Conservation (phyloP, 1,284 basidiomycete species). For the Microbotryum violaceum region DNA sequence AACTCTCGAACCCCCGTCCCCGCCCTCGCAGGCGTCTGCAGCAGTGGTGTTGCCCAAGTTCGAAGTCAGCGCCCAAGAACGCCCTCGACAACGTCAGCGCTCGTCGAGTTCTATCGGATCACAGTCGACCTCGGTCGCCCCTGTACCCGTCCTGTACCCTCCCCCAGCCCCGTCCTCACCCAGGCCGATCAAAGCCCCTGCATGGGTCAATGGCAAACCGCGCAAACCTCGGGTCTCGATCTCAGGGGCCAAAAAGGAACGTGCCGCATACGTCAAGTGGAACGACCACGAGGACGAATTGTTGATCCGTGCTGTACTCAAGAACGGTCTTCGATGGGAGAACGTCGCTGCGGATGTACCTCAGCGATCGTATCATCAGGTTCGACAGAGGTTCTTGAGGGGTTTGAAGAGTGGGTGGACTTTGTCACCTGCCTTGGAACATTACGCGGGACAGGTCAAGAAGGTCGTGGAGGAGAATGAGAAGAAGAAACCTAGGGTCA, state of each 20-base stretch:
- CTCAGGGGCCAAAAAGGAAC: constrained; percentile 9
- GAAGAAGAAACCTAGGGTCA: constrained; percentile 1
- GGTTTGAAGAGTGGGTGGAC: constrained; percentile 11
- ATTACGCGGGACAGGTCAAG: constrained; percentile 19
- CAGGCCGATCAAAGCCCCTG: background rate
- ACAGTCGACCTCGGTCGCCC: no score
- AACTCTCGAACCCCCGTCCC: background rate
- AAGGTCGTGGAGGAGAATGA: constrained; percentile 20
- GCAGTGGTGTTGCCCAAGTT: no score
- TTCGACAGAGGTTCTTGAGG: constrained; percentile 21
- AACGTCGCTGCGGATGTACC: constrained; percentile 27
- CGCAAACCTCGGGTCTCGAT: background rate
- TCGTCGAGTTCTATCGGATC: no score
- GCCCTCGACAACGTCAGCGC: no score
- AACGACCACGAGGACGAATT: constrained; percentile 30
- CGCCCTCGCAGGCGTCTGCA: no score
- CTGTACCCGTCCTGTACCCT: no score
- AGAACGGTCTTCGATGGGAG: constrained; percentile 34
- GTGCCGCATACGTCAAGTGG: constrained; percentile 32
- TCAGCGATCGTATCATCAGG: constrained; percentile 33
- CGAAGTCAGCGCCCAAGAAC: no score
- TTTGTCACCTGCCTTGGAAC: constrained; percentile 20
- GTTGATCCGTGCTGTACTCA: constrained; percentile 28
- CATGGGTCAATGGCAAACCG: background rate
- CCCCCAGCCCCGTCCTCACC: no score